Base-by-base conservation (phyloP, 129 eudicot species). In the Arctium minus region DNA sequence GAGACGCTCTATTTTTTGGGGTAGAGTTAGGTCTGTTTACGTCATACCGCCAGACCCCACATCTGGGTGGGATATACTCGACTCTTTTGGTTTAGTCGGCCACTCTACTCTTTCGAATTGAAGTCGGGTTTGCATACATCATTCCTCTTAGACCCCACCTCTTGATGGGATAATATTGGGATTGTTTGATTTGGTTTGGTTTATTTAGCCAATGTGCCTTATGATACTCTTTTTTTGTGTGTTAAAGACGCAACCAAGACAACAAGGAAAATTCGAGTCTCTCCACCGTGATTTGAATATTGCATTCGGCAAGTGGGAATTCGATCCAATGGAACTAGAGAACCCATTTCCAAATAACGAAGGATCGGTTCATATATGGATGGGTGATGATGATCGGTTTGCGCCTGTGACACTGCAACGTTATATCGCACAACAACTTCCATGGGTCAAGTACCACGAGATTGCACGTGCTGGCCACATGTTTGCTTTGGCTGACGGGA, bases 381-480 rank as follows among this genome's bases (percentile, higher is more conserved):
- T 86, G 15, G 98, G 98, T 68, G 97, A 92, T 44, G 94, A 92
- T 29, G 98, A 94, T 76, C 39, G 30, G 32, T 69, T 92, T 30
- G 90, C 85, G 3, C 94, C 94, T 13, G 94, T 84, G 50, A 44
- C 70, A 71, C 77, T 88, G 80, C 98, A 94, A 83, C 92, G 97
- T 4, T 88, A 89, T 81, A 91, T 94, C 44, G 96, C 86, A 67
- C 65, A 87, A 15, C 75, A 76, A 78, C 92, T 91, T 5, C 90
- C 92, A 2, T 94, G 98, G 98, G 88, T 94, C 82, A 83, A 86
- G 29, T 94, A 94, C 76, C 98, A 92, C 73, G 97, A 94, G 86
- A 17, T 92, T 38, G 17, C 85, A n/a, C 88, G 90, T 81, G 90
- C 89, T 33, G 98, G 98, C 37, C 98, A 94, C 84, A 70, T 85